Percentiles rank a stretch among this genome's conserved stretches.
These are phyloP conservation scores for Sporothrix brunneoviolacea DNA, from an alignment of 2,329 filamentous ascomycete species.

Conservation along the genomic window DNA sequence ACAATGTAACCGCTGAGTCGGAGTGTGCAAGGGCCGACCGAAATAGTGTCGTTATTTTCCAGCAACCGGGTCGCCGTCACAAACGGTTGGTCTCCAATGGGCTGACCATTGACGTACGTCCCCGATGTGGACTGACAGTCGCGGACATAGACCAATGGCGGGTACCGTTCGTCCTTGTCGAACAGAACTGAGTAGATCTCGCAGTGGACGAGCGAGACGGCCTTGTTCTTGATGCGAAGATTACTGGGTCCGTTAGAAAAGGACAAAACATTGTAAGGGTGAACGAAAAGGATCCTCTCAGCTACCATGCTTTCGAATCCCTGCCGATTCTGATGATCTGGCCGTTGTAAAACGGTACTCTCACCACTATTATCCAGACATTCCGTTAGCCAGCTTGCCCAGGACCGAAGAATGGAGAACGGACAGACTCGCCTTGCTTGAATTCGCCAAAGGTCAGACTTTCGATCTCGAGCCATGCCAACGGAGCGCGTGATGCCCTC, in stretches of 20 bases:
- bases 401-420: not conserved
- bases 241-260: slow-evolving; percentile 24
- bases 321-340: slow-evolving; percentile 23
- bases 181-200: slow-evolving; percentile 50
- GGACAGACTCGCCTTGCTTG: slow-evolving; percentile 9
- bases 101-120: slow-evolving; percentile 43
- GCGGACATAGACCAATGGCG: slow-evolving; percentile 44
- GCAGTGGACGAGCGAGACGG: slow-evolving; percentile 47
- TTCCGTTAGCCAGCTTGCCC: no score
- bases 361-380: slow-evolving; percentile 11
- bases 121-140: slow-evolving; percentile 49
- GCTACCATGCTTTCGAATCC: slow-evolving; percentile 23
- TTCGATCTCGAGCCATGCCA: slow-evolving; percentile 16
- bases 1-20: slow-evolving; percentile 25
- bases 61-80: slow-evolving; percentile 41
- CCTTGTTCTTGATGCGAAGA: slow-evolving; percentile 32
- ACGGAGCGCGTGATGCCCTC: not conserved
- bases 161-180: slow-evolving; percentile 26
- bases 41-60: slow-evolving; percentile 43
- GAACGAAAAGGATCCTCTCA: not conserved
- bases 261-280: not conserved
- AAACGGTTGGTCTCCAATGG: slow-evolving; percentile 34
- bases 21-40: slow-evolving; percentile 31
- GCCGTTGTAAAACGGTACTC: slow-evolving; percentile 11
- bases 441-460: slow-evolving; percentile 12